Percentiles rank a stretch among this genome's conserved stretches.
These are phyloP conservation scores for Pseudocercospora macadamiae DNA, from an alignment of 2,329 filamentous ascomycete species.

Conservation along the genomic window DNA sequence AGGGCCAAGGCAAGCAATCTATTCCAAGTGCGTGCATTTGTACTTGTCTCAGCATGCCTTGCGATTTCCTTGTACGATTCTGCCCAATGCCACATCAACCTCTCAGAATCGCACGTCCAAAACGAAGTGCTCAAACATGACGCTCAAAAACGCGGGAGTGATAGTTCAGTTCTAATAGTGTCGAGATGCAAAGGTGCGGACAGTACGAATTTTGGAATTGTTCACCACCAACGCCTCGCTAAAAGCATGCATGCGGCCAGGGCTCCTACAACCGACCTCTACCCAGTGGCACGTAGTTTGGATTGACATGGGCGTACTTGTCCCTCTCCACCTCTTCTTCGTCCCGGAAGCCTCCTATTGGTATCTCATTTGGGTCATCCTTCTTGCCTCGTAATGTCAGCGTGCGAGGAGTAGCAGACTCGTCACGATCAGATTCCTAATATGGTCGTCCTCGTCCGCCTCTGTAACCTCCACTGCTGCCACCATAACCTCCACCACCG, in stretches of 20 bases:
- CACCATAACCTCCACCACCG: constrained; percentile 27
- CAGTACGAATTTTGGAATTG: too few species aligned
- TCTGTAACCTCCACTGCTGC: constrained; percentile 33
- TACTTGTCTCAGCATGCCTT: too few species aligned
- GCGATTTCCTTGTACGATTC: too few species aligned
- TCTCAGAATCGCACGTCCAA: too few species aligned
- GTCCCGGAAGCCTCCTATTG: neutral
- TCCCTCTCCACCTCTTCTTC: neutral
- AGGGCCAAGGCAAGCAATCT: too few species aligned
- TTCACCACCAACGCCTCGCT: constrained; percentile 21
- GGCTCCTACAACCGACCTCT: neutral
- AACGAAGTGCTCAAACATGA: too few species aligned
- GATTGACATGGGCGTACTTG: neutral
- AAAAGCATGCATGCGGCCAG: constrained; percentile 11
- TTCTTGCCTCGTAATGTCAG: neutral
- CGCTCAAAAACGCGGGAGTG: too few species aligned
- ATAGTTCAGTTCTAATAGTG: too few species aligned
- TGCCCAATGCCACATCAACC: too few species aligned
- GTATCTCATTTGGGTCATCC: constrained; percentile 8
- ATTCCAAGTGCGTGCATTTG: too few species aligned
- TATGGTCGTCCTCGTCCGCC: constrained; percentile 35
- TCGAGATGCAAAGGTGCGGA: too few species aligned
- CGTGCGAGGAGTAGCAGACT: constrained; percentile 4
- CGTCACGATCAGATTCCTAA: constrained; percentile 18
- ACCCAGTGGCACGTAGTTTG: neutral